These are phyloP conservation scores for Yarrowia divulgata DNA, from an alignment of 805 yeast genomes.

Conservation along the genomic window DNA sequence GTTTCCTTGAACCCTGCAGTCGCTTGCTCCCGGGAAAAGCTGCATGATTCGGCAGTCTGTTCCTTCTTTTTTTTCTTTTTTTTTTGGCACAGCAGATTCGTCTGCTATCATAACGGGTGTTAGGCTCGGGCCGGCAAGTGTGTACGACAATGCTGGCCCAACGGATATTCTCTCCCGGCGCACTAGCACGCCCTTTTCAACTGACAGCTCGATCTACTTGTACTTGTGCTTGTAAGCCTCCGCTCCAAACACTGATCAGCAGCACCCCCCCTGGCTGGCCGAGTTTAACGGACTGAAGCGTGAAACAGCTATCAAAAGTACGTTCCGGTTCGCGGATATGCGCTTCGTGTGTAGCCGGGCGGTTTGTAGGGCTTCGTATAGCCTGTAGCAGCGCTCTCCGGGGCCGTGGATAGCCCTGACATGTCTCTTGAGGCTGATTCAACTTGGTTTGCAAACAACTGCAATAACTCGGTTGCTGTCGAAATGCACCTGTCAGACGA, in stretches of 20 bases:
- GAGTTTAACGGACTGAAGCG: conserved; percentile 24
- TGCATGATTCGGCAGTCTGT: neutral
- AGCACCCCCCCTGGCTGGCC: conserved; percentile 16
- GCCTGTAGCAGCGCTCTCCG: neutral
- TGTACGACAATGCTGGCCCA: too few relatives aligned
- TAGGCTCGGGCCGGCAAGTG: too few relatives aligned
- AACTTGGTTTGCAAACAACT: too few relatives aligned
- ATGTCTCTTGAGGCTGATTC: too few relatives aligned
- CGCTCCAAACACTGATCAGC: conserved; percentile 19
- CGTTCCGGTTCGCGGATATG: conserved; percentile 15
- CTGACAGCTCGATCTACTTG: neutral
- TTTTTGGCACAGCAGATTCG: too few relatives aligned
- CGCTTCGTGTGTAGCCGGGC: neutral
- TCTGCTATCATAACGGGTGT: too few relatives aligned
- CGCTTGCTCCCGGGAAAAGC: conserved; percentile 12
- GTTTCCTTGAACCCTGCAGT: conserved; percentile 25
- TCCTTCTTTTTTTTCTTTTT: too few relatives aligned
- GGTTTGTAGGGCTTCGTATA: neutral
- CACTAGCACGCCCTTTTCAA: neutral
- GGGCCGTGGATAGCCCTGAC: too few relatives aligned
- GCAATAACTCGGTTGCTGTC: neutral
- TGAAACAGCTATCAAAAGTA: conserved; percentile 19
- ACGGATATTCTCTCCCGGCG: neutral
- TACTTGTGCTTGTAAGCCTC: too few relatives aligned
- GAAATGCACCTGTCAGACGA: neutral